Conservation (phyloP, 768 basidiomycete species). For the Nevesoporus exiguus region DNA sequence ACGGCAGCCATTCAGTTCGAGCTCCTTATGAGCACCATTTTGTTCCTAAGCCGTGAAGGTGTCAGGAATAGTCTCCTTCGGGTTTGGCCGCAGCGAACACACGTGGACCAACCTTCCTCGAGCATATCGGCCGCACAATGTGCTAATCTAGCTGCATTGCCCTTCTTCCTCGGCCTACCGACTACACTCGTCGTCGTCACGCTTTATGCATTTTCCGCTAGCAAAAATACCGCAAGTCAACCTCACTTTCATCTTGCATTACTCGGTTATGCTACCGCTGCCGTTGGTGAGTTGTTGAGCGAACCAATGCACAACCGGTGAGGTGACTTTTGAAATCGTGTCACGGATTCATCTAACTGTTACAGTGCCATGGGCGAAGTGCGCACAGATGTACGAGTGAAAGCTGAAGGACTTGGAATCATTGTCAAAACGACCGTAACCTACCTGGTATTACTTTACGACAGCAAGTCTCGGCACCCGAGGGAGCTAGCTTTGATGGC, state of each 20-base stretch:
- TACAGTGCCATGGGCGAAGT: conserved; percentile 66
- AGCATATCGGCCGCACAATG: conserved; percentile 16
- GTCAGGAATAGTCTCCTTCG: conserved; percentile 83
- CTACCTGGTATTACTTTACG: conserved; percentile 59
- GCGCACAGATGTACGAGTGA: conserved; percentile 67
- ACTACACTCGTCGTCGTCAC: conserved; percentile 50
- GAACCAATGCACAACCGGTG: conserved; percentile 82
- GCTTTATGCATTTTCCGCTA: conserved; percentile 55
- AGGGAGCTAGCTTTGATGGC: conserved; percentile 65
- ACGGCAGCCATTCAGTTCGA: conserved; percentile 95
- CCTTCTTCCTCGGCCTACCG: conserved; percentile 65
- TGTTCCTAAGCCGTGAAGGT: conserved; percentile 93
- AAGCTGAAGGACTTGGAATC: conserved; percentile 84
- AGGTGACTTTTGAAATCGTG: conserved; percentile 21
- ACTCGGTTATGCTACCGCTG: conserved; percentile 66
- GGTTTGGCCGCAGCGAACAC: conserved; percentile 30
- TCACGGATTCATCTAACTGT: conserved; percentile 18
- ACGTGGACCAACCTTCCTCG: background rate
- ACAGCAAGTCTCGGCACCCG: conserved; percentile 30
- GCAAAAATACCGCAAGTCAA: conserved; percentile 54
- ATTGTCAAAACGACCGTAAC: conserved; percentile 70
- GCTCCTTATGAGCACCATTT: conserved; percentile 80
- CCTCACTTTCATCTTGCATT: conserved; percentile 63
- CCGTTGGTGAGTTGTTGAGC: conserved; percentile 70
- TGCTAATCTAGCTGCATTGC: conserved; percentile 57